A percentile compares a stretch with the other conserved stretches of the same genome.
phyloP scores from a whole-genome alignment of 225 moss, liverwort and hornwort species.

The Lunularia cruciata region DNA sequence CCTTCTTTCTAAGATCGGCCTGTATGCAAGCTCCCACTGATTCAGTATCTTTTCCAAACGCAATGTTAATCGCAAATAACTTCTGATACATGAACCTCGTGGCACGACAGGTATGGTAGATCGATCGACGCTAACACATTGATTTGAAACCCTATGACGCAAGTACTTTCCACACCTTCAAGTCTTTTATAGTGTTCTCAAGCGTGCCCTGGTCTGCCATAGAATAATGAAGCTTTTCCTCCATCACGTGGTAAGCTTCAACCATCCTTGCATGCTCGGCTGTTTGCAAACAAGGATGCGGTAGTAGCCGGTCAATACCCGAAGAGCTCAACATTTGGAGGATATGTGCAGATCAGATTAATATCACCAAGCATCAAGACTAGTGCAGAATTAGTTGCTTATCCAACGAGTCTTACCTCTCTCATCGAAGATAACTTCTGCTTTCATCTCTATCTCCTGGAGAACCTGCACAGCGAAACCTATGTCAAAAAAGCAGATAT shows the following conservation, averaged over 20 bases:
- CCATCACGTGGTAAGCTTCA: conserved; percentile 79
- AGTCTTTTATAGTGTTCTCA: conserved; percentile 75
- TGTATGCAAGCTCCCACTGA: conserved; percentile 25
- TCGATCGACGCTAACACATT: too few relatives aligned
- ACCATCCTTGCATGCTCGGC: conserved; percentile 77
- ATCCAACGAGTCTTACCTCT: conserved; percentile 49
- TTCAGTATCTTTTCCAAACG: too few relatives aligned
- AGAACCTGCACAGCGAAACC: conserved; percentile 55
- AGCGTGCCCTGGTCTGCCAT: conserved; percentile 75
- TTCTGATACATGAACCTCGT: too few relatives aligned
- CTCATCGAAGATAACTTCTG: conserved; percentile 92
- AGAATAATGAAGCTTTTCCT: conserved; percentile 76
- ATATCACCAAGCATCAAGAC: background rate
- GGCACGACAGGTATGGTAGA: too few relatives aligned
- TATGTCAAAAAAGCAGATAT: background rate
- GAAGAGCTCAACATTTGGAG: too few relatives aligned
- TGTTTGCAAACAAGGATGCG: conserved; percentile 20
- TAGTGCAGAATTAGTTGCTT: background rate
- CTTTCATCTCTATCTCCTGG: conserved; percentile 90
- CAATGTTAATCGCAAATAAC: too few relatives aligned
- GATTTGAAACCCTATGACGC: background rate
- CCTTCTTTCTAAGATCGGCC: conserved; percentile 90
- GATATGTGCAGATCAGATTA: background rate
- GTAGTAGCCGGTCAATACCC: too few relatives aligned
- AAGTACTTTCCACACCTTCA: conserved; percentile 55